Percentiles rank a stretch among this genome's conserved stretches.
Conservation (phyloP, 768 basidiomycete genomes). For the Trametes meyenii region DNA sequence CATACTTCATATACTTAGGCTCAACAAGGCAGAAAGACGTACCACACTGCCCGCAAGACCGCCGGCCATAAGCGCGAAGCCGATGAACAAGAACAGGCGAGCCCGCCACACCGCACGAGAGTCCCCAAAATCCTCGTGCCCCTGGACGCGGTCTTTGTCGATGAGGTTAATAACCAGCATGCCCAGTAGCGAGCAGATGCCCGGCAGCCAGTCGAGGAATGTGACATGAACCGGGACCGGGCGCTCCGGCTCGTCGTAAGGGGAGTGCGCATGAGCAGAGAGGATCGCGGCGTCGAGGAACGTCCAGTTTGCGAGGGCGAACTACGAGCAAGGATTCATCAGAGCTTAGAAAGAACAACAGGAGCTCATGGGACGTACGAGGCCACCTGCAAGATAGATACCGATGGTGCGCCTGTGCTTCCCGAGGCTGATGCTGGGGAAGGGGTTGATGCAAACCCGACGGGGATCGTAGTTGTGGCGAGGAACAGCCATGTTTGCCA, state of each 20-base stretch:
- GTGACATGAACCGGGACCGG: conserved; percentile 78
- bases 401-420: conserved; percentile 82
- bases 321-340: conserved; percentile 49
- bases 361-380: conserved; percentile 61
- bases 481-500: conserved; percentile 58
- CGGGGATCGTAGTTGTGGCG: conserved; percentile 83
- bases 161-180: conserved; percentile 93
- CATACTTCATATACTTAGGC: background rate
- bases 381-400: conserved; percentile 88
- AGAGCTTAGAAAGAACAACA: background rate
- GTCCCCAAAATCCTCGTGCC: conserved; percentile 81
- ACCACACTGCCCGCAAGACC: conserved; percentile 97
- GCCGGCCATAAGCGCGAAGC: conserved; percentile 97
- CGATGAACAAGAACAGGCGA: conserved; percentile 87
- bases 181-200: conserved; percentile 89
- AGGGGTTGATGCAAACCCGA: conserved; percentile 84
- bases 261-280: conserved; percentile 82
- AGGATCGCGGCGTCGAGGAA: conserved; percentile 93
- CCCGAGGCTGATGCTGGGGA: conserved; percentile 75
- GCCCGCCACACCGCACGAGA: conserved; percentile 90
- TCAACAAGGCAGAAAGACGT: conserved; percentile 38
- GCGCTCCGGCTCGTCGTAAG: conserved; percentile 69
- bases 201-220: conserved; percentile 98
- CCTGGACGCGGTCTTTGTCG: conserved; percentile 87
- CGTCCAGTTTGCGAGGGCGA: conserved; percentile 92